Percentiles rank a stretch among this genome's conserved stretches.
These are phyloP conservation scores for Sphagnum fallax DNA, from an alignment of 228 moss, liverwort and hornwort species.

Conservation along the genomic window DNA sequence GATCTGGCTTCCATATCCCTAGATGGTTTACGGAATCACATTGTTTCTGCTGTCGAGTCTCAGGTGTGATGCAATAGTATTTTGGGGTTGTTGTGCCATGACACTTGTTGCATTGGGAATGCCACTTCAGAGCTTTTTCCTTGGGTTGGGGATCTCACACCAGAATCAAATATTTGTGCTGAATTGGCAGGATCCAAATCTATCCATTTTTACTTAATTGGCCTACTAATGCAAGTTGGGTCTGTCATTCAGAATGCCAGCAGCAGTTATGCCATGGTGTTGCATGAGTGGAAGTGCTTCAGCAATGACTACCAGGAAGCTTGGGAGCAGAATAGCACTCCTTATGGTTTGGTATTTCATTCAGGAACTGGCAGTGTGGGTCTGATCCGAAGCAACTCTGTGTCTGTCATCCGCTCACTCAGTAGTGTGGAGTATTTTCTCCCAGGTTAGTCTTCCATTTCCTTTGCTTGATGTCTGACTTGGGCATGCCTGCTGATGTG, in stretches of 20 bases:
- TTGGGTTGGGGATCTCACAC: no score
- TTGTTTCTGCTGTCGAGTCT: constrained; percentile 57
- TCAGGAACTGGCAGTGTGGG: constrained; percentile 55
- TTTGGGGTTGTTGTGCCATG: neutral
- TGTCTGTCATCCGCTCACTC: constrained; percentile 63
- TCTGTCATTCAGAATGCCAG: constrained; percentile 41
- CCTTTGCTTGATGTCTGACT: neutral
- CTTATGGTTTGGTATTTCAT: constrained; percentile 64
- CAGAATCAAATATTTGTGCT: neutral
- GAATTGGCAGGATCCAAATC: neutral
- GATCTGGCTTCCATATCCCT: constrained; percentile 71
- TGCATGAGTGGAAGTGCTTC: constrained; percentile 88
- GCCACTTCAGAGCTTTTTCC: neutral
- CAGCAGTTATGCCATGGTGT: constrained; percentile 42
- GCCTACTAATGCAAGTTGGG: neutral
- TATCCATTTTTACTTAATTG: neutral
- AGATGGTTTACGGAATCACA: constrained; percentile 76
- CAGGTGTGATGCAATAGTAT: constrained; percentile 26
- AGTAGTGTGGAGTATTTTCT: constrained; percentile 60
- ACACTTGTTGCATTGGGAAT: neutral
- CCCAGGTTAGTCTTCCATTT: constrained; percentile 31
- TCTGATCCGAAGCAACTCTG: constrained; percentile 78
- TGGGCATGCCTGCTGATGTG: neutral
- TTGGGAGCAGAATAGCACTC: constrained; percentile 60
- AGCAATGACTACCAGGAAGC: constrained; percentile 51